Evolutionary conservation across 1,284 basidiomycete genomes (phyloP).

Genomic region (Ceratobasidium sp.): DNA sequence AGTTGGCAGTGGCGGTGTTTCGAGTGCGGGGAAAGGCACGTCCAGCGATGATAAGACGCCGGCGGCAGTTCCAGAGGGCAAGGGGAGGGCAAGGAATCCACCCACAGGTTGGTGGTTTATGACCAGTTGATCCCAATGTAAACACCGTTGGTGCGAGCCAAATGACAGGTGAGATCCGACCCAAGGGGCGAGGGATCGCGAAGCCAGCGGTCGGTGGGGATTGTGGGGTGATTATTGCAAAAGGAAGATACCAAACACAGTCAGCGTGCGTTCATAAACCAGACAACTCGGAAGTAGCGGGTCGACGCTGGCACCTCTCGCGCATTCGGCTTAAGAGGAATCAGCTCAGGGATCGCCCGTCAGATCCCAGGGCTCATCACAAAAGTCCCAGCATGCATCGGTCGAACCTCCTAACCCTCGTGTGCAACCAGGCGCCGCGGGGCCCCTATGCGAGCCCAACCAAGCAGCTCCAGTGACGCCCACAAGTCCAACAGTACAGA

Average conservation of each 20-base stretch:
- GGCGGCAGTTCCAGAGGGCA: conserved; percentile 1
- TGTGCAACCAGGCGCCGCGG: conserved; percentile 21
- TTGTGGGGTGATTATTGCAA: conserved; percentile 35
- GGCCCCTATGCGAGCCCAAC: conserved; percentile 16
- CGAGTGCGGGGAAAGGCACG: conserved; percentile 31
- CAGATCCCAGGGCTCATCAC: conserved; percentile 31
- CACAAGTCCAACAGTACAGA: neutral
- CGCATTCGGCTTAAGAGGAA: conserved; percentile 12
- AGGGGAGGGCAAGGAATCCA: conserved; percentile 13
- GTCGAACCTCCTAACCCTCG: conserved; percentile 4
- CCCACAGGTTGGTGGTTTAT: conserved; percentile 16
- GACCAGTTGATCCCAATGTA: conserved; percentile 30
- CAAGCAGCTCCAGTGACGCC: conserved; percentile 16
- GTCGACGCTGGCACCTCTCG: neutral
- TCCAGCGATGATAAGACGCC: conserved; percentile 36
- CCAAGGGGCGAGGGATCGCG: conserved; percentile 19
- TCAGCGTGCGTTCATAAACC: conserved; percentile 16
- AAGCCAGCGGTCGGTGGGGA: conserved; percentile 30
- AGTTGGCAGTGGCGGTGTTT: neutral
- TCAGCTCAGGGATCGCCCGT: conserved; percentile 22
- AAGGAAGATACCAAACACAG: conserved; percentile 32
- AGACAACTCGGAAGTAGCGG: neutral
- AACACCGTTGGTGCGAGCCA: conserved; percentile 16
- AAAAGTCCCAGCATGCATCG: conserved; percentile 20
- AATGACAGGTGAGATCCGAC: conserved; percentile 1